A percentile compares a stretch with the other conserved stretches of the same genome.
phyloP scores from a whole-genome alignment of 2,329 filamentous ascomycete genomes.

The Periconia digitata region DNA sequence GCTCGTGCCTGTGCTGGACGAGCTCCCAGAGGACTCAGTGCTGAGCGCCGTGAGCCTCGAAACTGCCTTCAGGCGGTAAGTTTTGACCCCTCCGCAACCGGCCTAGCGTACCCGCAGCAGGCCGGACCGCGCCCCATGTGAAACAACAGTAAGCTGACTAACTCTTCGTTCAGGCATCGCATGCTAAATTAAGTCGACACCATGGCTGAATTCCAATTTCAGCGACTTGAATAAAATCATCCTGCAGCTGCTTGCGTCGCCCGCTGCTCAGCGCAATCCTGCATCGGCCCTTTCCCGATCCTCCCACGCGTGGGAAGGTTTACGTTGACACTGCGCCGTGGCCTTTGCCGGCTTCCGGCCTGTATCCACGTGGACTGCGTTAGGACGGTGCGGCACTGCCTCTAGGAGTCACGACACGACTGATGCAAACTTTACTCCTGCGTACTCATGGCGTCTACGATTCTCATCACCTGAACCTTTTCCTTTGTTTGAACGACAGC shows the following conservation, averaged over 20 bases:
- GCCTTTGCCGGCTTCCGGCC: not conserved
- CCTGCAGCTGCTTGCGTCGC: not conserved
- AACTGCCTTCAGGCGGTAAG: constrained; percentile 55
- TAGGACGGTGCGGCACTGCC: not conserved
- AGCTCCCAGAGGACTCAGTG: constrained; percentile 68
- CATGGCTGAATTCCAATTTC: not conserved
- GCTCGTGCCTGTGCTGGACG: constrained; percentile 80
- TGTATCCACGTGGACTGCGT: not conserved
- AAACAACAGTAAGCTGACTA: constrained; percentile 27
- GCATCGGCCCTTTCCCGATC: not conserved
- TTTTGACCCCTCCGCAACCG: constrained; percentile 7
- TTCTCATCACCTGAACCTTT: not conserved
- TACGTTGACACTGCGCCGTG: not conserved
- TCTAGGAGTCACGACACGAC: not conserved
- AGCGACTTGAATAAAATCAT: not conserved
- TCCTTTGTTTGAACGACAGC: not conserved
- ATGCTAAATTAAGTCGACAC: constrained; percentile 25
- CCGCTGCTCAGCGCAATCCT: not conserved
- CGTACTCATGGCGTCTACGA: not conserved
- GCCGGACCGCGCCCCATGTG: constrained; percentile 5
- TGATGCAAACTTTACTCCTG: not conserved
- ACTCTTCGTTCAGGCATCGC: constrained; percentile 21
- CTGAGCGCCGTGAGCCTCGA: constrained; percentile 58
- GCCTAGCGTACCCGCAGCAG: constrained; percentile 2
- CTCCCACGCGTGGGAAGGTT: not conserved